phyloP scores from a whole-genome alignment of 169 alveolate genomes.

The Eimeria acervulina region DNA sequence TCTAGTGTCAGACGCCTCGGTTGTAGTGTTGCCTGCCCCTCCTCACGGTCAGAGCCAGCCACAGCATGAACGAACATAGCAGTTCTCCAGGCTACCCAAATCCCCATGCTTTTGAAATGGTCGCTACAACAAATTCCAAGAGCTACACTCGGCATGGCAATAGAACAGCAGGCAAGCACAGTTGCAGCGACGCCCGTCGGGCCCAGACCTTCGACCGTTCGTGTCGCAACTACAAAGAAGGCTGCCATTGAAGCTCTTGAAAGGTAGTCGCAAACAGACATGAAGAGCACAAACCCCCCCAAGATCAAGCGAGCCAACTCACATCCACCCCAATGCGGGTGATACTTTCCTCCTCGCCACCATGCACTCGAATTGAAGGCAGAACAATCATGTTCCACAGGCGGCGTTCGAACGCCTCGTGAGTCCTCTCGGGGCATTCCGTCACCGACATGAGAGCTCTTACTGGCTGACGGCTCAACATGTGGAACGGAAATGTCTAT shows the following conservation, averaged over 20 bases:
- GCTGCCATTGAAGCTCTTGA: conserved; percentile 60
- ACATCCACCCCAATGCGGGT: not conserved
- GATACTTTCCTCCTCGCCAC: not conserved
- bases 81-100: conserved; percentile 52
- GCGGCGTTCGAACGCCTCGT: not conserved
- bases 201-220: not conserved
- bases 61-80: conserved; percentile 10
- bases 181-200: conserved; percentile 13
- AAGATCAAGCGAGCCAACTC: not conserved
- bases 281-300: not conserved
- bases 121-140: conserved; percentile 61
- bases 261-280: conserved; percentile 46
- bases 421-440: not conserved
- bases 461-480: not conserved
- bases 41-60: not conserved
- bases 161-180: conserved; percentile 35
- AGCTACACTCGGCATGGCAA: conserved; percentile 28
- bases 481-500: not conserved
- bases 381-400: conserved; percentile 24
- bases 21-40: not conserved
- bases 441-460: not conserved
- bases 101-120: conserved; percentile 8
- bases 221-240: conserved; percentile 39
- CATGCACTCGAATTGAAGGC: not conserved
- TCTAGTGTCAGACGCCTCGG: not conserved